Conservation (phyloP, 495 filamentous ascomycete species). For the Aspergillus conjunctus region DNA sequence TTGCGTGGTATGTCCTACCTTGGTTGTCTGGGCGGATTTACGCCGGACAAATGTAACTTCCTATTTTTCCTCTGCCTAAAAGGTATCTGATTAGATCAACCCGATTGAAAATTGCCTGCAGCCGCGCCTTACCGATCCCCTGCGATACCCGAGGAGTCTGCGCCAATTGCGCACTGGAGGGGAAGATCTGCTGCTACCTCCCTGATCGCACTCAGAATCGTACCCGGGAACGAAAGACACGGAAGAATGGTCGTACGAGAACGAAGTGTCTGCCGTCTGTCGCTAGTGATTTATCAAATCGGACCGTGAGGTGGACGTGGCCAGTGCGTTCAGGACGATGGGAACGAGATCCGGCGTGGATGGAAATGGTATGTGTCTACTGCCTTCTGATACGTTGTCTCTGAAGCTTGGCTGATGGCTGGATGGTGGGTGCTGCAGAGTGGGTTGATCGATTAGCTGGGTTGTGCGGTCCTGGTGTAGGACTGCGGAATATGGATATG, state of each 20-base stretch:
- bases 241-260: neutral
- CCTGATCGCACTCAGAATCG: neutral
- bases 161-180: slow-evolving; percentile 44
- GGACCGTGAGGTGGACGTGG: neutral
- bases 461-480: slow-evolving; percentile 22
- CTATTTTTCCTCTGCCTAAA: neutral
- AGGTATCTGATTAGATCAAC: neutral
- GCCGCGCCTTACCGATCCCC: slow-evolving; percentile 47
- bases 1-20: slow-evolving; percentile 47
- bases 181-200: slow-evolving; percentile 22
- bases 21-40: neutral
- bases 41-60: neutral
- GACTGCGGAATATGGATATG: slow-evolving; percentile 22
- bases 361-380: slow-evolving; percentile 4
- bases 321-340: neutral
- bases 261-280: neutral
- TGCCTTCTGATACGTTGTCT: neutral
- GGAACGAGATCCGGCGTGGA: neutral
- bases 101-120: slow-evolving; percentile 15
- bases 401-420: neutral
- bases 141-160: slow-evolving; percentile 49
- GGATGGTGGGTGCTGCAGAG: slow-evolving; percentile 2
- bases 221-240: neutral
- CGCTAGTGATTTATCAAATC: neutral
- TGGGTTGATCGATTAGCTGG: slow-evolving; percentile 18